phyloP scores from a whole-genome alignment of 2,329 filamentous ascomycete species.

The Sarocladium brachiariae region DNA sequence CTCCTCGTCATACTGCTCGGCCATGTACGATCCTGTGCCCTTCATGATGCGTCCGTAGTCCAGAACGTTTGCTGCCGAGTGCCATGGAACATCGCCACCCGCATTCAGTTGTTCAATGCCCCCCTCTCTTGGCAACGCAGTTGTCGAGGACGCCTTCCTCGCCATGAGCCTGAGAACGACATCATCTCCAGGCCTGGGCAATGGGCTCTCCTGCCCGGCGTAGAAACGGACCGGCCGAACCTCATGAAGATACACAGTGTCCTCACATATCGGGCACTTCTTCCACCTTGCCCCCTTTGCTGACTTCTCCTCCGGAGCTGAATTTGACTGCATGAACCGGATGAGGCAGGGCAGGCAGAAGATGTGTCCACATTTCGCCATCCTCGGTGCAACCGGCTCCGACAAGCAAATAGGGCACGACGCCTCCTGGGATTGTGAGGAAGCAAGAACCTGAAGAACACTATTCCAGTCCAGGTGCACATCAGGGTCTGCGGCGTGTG shows the following conservation, averaged over 20 bases:
- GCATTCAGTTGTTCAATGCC: constrained; percentile 60
- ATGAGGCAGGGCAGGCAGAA: constrained; percentile 92
- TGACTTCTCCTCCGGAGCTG: constrained; percentile 61
- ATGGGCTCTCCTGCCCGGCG: constrained; percentile 73
- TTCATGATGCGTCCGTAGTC: constrained; percentile 97
- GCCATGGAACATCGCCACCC: constrained; percentile 83
- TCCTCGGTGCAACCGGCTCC: constrained; percentile 84
- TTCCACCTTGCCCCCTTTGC: constrained; percentile 77
- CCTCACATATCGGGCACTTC: constrained; percentile 94
- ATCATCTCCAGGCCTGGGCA: constrained; percentile 78
- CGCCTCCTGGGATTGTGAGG: constrained; percentile 77
- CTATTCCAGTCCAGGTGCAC: constrained; percentile 84
- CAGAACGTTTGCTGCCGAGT: constrained; percentile 85
- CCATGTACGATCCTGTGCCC: constrained; percentile 83
- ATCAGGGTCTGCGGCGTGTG: constrained; percentile 80
- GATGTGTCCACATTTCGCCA: constrained; percentile 96
- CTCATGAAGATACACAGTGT: constrained; percentile 87
- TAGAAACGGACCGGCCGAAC: constrained; percentile 88
- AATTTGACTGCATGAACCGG: constrained; percentile 85
- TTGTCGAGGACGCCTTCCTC: constrained; percentile 70
- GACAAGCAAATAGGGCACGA: constrained; percentile 94
- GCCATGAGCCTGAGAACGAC: constrained; percentile 83
- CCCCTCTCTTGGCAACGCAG: constrained; percentile 81
- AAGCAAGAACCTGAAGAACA: constrained; percentile 86
- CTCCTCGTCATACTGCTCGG: constrained; percentile 71